Evolutionary conservation across 2,329 filamentous ascomycete genomes (phyloP), one percentile per base, ranked within the genome.

Genomic region (Xylaria multiplex): DNA sequence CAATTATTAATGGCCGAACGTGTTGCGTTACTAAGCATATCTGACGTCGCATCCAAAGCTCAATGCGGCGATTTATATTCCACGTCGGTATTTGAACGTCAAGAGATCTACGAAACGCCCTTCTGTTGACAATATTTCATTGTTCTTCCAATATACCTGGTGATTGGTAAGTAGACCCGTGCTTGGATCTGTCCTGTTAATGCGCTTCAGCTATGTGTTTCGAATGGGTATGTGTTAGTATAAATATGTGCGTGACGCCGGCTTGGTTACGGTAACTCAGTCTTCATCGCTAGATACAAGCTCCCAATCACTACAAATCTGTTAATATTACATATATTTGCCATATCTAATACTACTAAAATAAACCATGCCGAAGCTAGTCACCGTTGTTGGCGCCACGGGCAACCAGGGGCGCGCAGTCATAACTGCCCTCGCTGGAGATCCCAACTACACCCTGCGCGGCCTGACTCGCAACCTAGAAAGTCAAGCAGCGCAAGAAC

Each of bases 341-440:
- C 16, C 16, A 16, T 30, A 40, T 24, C 11, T 42, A 1, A 43
- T 8, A 2, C 7, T 9, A 58, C 13, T 13, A 24, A 24, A 0
- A 24, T 43, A 9, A 8, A 57, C 3, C 19, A 66, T 66, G 64
- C 48, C 65, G 24, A 67, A 65, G 24, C 57, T 67, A n/a, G 42
- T 67, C 55, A 67, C 65, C 35, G 40, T 67, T 11, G 65, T 67
- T 11, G 65, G 65, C 22, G 64, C 58, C 37, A 67, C 65, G 1
- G 65, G 65, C 48, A 53, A 53, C 43, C 65, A 67, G 22, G 65
- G 65, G 8, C 32, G 54, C 13, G 62, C 62, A 9, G 65, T 67
- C 14, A 59, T 67, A 13, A 22, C 53, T 6, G 65, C 65, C 19
- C 62, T 67, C 22, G 9, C 19, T 2, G 24, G 27, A 6, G 62